Percentiles rank a stretch among this genome's conserved stretches.
phyloP scores from a whole-genome alignment of 2,329 filamentous ascomycete genomes.

The Colletotrichum simmondsii region DNA sequence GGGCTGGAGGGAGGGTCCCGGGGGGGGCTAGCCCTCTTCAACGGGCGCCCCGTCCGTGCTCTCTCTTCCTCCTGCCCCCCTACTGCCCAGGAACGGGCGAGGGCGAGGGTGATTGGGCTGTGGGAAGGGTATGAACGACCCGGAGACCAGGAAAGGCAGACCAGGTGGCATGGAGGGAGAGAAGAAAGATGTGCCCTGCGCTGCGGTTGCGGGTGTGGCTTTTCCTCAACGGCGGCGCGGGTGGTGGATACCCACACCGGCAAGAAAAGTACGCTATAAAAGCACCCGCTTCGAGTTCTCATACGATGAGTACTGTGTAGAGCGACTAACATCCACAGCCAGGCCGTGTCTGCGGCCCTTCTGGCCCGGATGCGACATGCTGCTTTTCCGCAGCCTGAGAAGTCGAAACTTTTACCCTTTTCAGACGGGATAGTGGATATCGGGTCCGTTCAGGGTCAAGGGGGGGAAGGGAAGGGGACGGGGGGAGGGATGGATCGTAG shows the following conservation, averaged over 20 bases:
- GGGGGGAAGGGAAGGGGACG: neutral
- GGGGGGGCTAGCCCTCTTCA: constrained; percentile 17
- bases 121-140: constrained; percentile 5
- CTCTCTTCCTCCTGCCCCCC: neutral
- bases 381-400: constrained; percentile 1
- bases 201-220: neutral
- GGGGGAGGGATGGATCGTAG: neutral
- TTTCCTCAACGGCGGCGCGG: neutral
- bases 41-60: constrained; percentile 24
- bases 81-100: constrained; percentile 3
- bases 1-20: neutral
- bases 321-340: constrained; percentile 22
- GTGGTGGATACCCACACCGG: neutral
- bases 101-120: neutral
- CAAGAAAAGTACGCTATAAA: neutral
- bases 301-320: constrained; percentile 2
- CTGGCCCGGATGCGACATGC: constrained; percentile 26
- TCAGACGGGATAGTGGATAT: neutral
- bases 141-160: constrained; percentile 6
- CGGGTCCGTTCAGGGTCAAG: neutral
- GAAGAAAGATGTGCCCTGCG: constrained; percentile 5
- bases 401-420: neutral
- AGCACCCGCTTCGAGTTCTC: neutral
- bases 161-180: neutral
- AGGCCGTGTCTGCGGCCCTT: constrained; percentile 33